Evolutionary conservation across 495 filamentous ascomycete species (phyloP), one percentile per base, ranked within the genome.

Genomic region (Trichoderma reesei): DNA sequence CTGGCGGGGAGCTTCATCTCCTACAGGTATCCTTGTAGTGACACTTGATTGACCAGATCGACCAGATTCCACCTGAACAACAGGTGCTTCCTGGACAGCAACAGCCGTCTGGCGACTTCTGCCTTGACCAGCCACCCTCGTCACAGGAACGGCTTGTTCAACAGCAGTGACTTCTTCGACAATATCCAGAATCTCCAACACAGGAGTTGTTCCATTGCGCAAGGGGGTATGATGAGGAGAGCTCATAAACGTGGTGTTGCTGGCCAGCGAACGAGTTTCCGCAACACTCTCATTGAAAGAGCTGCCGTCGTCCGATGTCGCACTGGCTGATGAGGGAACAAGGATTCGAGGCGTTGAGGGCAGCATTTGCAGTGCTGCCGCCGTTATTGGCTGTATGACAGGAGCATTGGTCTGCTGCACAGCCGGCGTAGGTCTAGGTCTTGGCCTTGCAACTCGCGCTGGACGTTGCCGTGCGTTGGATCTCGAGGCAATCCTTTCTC

Each of bases 291-390:
- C 44, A 20, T 7, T 18, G 44, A 48, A 26, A 48, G 44, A 48
- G 44, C 7, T 56, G 51, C 51, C 51, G 34, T 56, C 51, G 9
- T 56, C 51, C 13, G 51, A 56, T 56, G 51, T 56, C 14, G 51
- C 51, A 34, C 26, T 33, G 18, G 20, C 51, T 34, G 26, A 56
- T 33, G 26, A 14, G 3, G 31, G 7, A 33, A 56, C 16, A 13
- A 11, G 16, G 33, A 8, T 8, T 33, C 26, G 9, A 9, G 20
- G 51, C 51, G 51, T 31, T 26, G 51, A 34, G 20, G 51, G 51
- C 16, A 56, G 20, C 10, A 56, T 20, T 34, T 56, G 26, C 14
- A 56, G 31, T 34, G 51, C 51, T 13, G 51, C 51, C 11, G 51
- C 51, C 9, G 51, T 56, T 3, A 56, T 56, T 16, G 51, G 51